phyloP scores from a whole-genome alignment of 2,329 filamentous ascomycete species.

The Fusarium chaquense region DNA sequence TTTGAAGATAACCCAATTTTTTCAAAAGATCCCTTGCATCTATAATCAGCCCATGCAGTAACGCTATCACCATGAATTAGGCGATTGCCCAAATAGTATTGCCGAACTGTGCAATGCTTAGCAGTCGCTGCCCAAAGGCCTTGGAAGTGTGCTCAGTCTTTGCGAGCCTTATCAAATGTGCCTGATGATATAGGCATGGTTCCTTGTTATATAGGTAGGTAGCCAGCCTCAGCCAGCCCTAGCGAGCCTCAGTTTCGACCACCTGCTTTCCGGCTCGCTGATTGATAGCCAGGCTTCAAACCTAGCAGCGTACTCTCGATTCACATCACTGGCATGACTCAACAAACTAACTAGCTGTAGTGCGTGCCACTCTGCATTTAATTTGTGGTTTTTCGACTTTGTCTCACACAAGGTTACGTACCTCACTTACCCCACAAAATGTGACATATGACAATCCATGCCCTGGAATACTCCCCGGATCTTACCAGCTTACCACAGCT shows the following conservation, averaged over 20 bases:
- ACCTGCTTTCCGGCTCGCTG: slow-evolving; percentile 1
- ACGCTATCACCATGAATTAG: neutral
- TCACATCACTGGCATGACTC: slow-evolving; percentile 17
- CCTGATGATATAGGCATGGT: slow-evolving; percentile 21
- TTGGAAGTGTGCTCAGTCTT: neutral
- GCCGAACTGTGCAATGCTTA: neutral
- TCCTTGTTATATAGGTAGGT: slow-evolving; percentile 3
- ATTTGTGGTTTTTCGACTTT: slow-evolving; percentile 13
- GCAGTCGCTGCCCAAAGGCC: slow-evolving; percentile 3
- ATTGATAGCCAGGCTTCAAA: slow-evolving; percentile 1
- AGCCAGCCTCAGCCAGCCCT: neutral
- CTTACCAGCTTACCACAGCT: slow-evolving; percentile 23
- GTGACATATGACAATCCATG: slow-evolving; percentile 35
- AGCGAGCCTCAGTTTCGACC: neutral
- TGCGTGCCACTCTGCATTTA: slow-evolving; percentile 17
- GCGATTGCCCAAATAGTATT: neutral
- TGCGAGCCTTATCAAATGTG: neutral
- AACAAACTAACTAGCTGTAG: slow-evolving; percentile 10
- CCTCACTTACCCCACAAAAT: slow-evolving; percentile 20
- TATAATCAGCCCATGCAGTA: neutral
- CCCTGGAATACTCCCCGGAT: slow-evolving; percentile 20
- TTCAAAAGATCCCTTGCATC: slow-evolving; percentile 22
- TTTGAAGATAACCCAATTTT: slow-evolving; percentile 1
- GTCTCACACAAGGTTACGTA: slow-evolving; percentile 3
- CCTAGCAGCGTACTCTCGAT: slow-evolving; percentile 1